Percentiles rank a stretch among this genome's conserved stretches.
Evolutionary conservation across 495 filamentous ascomycete species (phyloP).

Genomic region (Aspergillus leporis): DNA sequence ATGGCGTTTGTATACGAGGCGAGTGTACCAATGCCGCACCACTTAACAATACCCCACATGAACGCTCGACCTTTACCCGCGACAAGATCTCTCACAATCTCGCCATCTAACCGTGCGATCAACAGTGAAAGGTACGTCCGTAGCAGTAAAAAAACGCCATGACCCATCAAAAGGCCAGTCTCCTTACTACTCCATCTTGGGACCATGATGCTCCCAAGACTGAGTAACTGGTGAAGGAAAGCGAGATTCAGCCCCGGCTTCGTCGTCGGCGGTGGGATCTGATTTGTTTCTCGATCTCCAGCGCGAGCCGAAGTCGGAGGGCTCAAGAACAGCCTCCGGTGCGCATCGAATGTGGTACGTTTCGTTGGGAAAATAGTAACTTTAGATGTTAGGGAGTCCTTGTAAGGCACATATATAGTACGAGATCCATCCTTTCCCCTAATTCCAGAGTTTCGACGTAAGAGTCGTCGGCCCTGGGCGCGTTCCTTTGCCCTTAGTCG

Average conservation of each 20-base stretch:
- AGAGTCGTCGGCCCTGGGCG: conserved; percentile 72
- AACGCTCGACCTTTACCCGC: conserved; percentile 89
- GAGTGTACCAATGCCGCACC: conserved; percentile 70
- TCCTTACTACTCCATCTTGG: conserved; percentile 94
- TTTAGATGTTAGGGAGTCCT: conserved; percentile 74
- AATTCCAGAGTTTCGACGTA: conserved; percentile 90
- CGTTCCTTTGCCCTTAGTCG: conserved; percentile 68
- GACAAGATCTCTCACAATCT: conserved; percentile 93
- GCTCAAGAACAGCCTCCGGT: conserved; percentile 89
- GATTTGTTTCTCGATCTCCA: conserved; percentile 62
- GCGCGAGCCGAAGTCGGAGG: conserved; percentile 77
- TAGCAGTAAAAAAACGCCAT: conserved; percentile 66
- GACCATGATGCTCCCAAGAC: conserved; percentile 95
- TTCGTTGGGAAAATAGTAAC: conserved; percentile 94
- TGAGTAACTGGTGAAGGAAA: conserved; percentile 97
- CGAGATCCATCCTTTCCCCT: conserved; percentile 90
- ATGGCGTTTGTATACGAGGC: conserved; percentile 92
- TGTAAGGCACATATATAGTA: conserved; percentile 93
- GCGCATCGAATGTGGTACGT: conserved; percentile 91
- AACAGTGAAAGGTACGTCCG: conserved; percentile 93
- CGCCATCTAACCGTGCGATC: conserved; percentile 90
- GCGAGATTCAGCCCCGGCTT: conserved; percentile 94
- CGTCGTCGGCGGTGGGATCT: conserved; percentile 81
- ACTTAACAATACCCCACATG: conserved; percentile 85
- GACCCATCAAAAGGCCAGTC: conserved; percentile 82